Conservation (phyloP, 257 asterid genomes). For the Scutellaria barbata region DNA sequence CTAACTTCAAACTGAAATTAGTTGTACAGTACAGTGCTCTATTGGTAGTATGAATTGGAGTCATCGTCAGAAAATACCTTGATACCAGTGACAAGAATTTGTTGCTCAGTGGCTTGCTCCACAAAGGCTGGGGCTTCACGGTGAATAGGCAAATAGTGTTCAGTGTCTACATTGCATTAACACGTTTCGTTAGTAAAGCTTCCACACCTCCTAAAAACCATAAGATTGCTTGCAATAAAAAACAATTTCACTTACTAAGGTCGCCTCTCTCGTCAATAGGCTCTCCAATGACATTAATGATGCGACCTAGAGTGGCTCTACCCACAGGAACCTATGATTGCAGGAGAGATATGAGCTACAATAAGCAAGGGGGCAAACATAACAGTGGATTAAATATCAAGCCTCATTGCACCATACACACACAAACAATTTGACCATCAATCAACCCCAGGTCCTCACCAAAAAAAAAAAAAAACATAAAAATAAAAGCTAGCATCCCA, state of each 20-base stretch:
- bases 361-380: neutral
- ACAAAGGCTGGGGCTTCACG: conserved; percentile 95
- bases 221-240: neutral
- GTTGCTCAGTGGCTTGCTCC: conserved; percentile 94
- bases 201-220: neutral
- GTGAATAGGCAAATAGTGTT: conserved; percentile 85
- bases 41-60: neutral
- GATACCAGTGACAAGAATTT: conserved; percentile 96
- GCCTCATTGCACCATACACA: neutral
- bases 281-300: conserved; percentile 93
- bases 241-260: conserved; percentile 56
- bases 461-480: neutral
- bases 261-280: conserved; percentile 87
- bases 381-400: neutral
- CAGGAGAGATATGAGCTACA: neutral
- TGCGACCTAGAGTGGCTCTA: conserved; percentile 94
- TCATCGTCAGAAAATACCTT: conserved; percentile 58
- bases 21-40: neutral
- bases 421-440: neutral
- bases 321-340: conserved; percentile 83
- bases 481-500: too few species aligned
- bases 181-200: conserved; percentile 14
- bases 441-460: neutral
- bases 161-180: conserved; percentile 71
- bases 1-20: neutral